These are phyloP conservation scores for Metarhizium guizhouense DNA, from an alignment of 2,329 filamentous ascomycete species.

Conservation along the genomic window DNA sequence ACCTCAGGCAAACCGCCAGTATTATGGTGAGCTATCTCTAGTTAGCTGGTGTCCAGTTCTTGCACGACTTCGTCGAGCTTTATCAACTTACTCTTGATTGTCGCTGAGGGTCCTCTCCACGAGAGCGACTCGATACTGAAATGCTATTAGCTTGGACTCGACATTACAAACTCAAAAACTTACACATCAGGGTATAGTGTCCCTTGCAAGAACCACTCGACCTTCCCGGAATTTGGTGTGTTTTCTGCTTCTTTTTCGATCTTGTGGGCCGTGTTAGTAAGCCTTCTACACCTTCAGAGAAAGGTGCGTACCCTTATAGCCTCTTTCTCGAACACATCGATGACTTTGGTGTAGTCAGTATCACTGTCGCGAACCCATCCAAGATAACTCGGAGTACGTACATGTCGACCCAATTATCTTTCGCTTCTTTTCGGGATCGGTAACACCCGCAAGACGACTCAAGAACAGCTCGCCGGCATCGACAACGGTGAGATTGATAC, in stretches of 20 bases:
- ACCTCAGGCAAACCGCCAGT: constrained; percentile 54
- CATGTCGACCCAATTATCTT: constrained; percentile 65
- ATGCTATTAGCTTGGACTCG: background rate
- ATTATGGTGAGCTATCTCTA: constrained; percentile 36
- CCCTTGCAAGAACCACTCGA: constrained; percentile 82
- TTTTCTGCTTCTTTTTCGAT: constrained; percentile 65
- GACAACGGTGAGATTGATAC: constrained; percentile 84
- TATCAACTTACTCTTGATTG: background rate
- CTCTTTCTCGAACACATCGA: constrained; percentile 68
- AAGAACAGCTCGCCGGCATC: constrained; percentile 74
- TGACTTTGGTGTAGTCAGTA: constrained; percentile 13
- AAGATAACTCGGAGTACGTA: background rate
- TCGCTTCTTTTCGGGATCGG: constrained; percentile 73
- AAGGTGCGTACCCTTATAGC: constrained; percentile 30
- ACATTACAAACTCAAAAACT: background rate
- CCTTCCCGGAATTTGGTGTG: constrained; percentile 59
- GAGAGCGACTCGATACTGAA: too few relatives aligned
- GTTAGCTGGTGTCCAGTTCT: background rate
- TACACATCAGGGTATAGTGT: constrained; percentile 50
- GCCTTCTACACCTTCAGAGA: background rate
- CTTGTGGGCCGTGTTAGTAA: constrained; percentile 9
- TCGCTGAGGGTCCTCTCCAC: constrained; percentile 30
- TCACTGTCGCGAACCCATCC: background rate
- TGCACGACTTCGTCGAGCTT: background rate
- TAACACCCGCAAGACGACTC: constrained; percentile 63